Base-by-base conservation (phyloP, 495 filamentous ascomycete species). In the Neurospora sp. region DNA sequence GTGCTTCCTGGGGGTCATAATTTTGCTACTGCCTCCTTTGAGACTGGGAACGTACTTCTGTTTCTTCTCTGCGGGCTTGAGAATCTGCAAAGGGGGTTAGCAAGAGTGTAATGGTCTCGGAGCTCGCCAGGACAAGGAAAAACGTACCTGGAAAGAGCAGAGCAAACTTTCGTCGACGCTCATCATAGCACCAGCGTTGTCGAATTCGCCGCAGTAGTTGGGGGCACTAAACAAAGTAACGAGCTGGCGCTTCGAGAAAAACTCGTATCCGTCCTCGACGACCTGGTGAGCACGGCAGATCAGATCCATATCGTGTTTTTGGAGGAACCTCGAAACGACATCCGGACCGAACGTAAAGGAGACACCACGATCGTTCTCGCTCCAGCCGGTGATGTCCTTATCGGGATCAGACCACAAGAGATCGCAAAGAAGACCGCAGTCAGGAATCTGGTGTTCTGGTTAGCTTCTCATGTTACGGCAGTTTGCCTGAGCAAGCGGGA, bases 1-100 rank as follows among this genome's bases (percentile, higher is more conserved):
- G 87, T 93, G 90, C 93, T 95, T 90, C 93, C 91, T 85, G 92
- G 93, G 91, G 90, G 92, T 96, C 85, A 92, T 88, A 85, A 92
- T 89, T 85, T 91, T 91, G 90, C 76, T 79, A 74, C 91, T 89
- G 86, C 91, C 89, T 86, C 92, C 93, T 66, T 16, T 35, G 87
- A 95, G 90, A 87, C 92, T 90, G 86, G 93, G 92, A 82, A 97
- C 95, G 88, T 97, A 99, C 94, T 99, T 99, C 93, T 97, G 95
- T 92, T 99, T 99, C 91, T 99, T 99, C 90, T 99, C 96, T 84
- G 96, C 96, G 80, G 96, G 96, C 87, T 98, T 99, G 86, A 99
- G 87, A 84, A 99, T 99, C 95, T 98, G 77, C 35, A 42, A 18
- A 72, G 18, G 71, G 73, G 39, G 72, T 79, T 74, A 80, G 77